These are phyloP conservation scores for Blastocystis sp. DNA, from an alignment of 352 stramenopile species.

Conservation along the genomic window DNA sequence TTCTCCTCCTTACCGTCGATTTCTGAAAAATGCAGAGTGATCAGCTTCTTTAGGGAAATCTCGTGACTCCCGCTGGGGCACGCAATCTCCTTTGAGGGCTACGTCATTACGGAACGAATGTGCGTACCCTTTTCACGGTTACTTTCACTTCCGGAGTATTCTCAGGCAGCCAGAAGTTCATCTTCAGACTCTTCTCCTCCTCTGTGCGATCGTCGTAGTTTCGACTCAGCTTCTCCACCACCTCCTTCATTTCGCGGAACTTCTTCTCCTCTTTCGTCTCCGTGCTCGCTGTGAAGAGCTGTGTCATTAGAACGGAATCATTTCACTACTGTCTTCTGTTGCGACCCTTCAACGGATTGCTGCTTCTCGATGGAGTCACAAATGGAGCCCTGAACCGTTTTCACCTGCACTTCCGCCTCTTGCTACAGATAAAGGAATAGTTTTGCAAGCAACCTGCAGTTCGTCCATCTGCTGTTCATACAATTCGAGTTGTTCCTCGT, in stretches of 20 bases:
- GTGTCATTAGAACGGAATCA: neutral
- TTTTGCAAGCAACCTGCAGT: constrained; percentile 1
- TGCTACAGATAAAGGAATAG: constrained; percentile 13
- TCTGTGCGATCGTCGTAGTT: constrained; percentile 70
- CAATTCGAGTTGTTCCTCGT: constrained; percentile 39
- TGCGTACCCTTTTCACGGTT: constrained; percentile 14
- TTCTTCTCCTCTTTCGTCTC: constrained; percentile 69
- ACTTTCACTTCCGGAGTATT: constrained; percentile 65
- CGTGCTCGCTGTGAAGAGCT: constrained; percentile 39
- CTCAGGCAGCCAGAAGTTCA: constrained; percentile 63
- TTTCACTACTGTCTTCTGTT: constrained; percentile 8
- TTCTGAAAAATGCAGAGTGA: constrained; percentile 34
- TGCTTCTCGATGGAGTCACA: constrained; percentile 40
- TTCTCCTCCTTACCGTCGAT: neutral
- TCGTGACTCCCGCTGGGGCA: constrained; percentile 42
- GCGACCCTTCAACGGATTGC: constrained; percentile 14
- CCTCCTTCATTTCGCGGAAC: constrained; percentile 43
- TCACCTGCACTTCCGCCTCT: neutral
- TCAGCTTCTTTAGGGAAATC: constrained; percentile 57
- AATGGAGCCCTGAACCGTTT: constrained; percentile 4
- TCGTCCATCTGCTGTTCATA: constrained; percentile 44
- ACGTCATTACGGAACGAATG: neutral
- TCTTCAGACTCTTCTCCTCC: constrained; percentile 64
- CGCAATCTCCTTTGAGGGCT: constrained; percentile 47
- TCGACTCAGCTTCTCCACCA: constrained; percentile 55